A percentile compares a stretch with the other conserved stretches of the same genome.
phyloP scores from a whole-genome alignment of 148 eudicot genomes.

The Pouteria glomerata region DNA sequence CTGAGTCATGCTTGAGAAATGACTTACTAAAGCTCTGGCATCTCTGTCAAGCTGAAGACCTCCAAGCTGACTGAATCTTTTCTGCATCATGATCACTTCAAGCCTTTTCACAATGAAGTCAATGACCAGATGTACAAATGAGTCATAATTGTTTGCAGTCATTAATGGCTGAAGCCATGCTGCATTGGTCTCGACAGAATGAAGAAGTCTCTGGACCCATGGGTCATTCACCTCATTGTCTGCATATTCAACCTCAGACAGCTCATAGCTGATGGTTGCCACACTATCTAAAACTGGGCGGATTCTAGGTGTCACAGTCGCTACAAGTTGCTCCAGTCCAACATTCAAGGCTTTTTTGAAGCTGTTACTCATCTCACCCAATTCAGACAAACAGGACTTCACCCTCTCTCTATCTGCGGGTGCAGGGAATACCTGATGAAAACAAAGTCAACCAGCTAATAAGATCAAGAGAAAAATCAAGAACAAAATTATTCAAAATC shows the following conservation, averaged over 20 bases:
- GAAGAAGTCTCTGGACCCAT: constrained; percentile 92
- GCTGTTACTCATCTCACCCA: constrained; percentile 61
- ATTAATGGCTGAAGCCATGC: constrained; percentile 87
- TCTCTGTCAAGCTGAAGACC: constrained; percentile 96
- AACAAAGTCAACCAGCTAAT: background rate
- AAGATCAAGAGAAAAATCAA: no score
- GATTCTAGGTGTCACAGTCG: constrained; percentile 67
- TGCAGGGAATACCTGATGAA: constrained; percentile 65
- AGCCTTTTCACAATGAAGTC: constrained; percentile 92
- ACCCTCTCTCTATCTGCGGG: constrained; percentile 80
- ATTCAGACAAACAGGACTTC: constrained; percentile 75
- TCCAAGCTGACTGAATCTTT: constrained; percentile 90
- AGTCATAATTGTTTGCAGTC: constrained; percentile 85
- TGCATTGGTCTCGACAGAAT: constrained; percentile 73
- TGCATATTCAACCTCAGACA: constrained; percentile 87
- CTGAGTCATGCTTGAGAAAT: constrained; percentile 90
- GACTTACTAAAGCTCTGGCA: constrained; percentile 77
- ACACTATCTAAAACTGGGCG: constrained; percentile 78
- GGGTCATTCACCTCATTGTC: constrained; percentile 96
- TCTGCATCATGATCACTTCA: constrained; percentile 97
- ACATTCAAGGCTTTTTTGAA: constrained; percentile 73
- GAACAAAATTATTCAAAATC: background rate
- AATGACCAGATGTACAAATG: constrained; percentile 70
- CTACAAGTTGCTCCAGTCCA: constrained; percentile 82
- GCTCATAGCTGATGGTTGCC: constrained; percentile 82